These are phyloP conservation scores for Salix exigua DNA, from an alignment of 345 rosid genomes.

Conservation along the genomic window DNA sequence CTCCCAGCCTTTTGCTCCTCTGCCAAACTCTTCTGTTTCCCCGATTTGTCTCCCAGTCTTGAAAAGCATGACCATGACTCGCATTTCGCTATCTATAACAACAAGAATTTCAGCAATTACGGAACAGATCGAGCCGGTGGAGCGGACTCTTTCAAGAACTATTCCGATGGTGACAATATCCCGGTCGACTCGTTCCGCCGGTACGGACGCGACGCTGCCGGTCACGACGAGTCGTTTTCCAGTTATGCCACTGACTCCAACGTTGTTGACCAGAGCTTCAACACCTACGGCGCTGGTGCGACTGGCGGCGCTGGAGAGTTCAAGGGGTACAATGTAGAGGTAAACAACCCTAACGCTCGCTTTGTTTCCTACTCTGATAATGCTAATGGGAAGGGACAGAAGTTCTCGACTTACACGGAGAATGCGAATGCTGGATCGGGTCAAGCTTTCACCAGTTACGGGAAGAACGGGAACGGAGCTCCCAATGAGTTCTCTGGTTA, in stretches of 20 bases:
- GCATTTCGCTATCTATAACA: constrained; percentile 47
- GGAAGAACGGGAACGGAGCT: constrained; percentile 59
- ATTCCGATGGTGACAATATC: constrained; percentile 28
- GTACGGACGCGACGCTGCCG: constrained; percentile 33
- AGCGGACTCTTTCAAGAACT: constrained; percentile 46
- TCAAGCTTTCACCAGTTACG: constrained; percentile 52
- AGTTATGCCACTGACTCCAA: constrained; percentile 27
- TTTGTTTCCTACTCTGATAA: constrained; percentile 60
- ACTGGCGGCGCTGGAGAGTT: constrained; percentile 67
- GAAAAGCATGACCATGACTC: constrained; percentile 27
- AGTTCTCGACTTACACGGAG: constrained; percentile 47
- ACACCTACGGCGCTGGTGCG: constrained; percentile 57
- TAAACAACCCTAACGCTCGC: constrained; percentile 56
- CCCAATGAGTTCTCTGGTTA: constrained; percentile 56
- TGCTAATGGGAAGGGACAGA: constrained; percentile 40
- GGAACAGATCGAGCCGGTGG: constrained; percentile 50
- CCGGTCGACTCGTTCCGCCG: constrained; percentile 32
- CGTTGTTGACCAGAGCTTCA: constrained; percentile 68
- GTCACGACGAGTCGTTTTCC: constrained; percentile 24
- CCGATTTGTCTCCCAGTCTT: constrained; percentile 20
- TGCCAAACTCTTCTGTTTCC: constrained; percentile 82
- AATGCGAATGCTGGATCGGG: constrained; percentile 52
- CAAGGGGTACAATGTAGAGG: constrained; percentile 44
- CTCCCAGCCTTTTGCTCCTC: constrained; percentile 74
- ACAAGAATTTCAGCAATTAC: constrained; percentile 77